Evolutionary conservation across 169 alveolate species (phyloP).

Genomic region (Plasmodium sp.): DNA sequence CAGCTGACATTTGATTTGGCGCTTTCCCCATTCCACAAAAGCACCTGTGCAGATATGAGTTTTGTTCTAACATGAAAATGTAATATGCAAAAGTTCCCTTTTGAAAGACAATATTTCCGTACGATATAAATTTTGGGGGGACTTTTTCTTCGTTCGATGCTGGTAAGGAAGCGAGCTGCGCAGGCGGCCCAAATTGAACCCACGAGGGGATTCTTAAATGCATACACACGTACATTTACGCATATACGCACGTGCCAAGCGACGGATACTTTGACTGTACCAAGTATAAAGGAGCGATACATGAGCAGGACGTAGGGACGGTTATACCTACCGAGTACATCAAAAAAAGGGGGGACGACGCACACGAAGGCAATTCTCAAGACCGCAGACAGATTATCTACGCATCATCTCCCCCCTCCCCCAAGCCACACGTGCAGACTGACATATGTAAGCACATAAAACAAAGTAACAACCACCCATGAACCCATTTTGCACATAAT

Average conservation of each 20-base stretch:
- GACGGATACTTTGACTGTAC: neutral
- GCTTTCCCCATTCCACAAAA: neutral
- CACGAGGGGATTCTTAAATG: neutral
- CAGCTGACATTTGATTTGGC: neutral
- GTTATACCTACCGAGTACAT: neutral
- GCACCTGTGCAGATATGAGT: slow-evolving; percentile 4
- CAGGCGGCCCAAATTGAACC: neutral
- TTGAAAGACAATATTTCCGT: slow-evolving; percentile 20
- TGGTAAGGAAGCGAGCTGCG: neutral
- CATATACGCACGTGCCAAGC: neutral
- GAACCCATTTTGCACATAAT: neutral
- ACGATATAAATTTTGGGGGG: neutral
- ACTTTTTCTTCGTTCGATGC: neutral
- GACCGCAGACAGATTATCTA: neutral
- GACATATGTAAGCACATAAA: neutral
- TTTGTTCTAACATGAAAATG: neutral
- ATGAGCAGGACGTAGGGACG: neutral
- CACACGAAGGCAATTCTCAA: neutral
- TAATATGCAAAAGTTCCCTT: neutral
- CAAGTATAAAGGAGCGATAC: neutral
- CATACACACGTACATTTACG: neutral
- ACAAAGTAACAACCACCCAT: neutral
- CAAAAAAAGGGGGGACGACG: neutral
- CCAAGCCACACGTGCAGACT: neutral
- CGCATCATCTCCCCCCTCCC: neutral